phyloP scores from a whole-genome alignment of 73 alveolate species.

The Stentor roeselii region DNA sequence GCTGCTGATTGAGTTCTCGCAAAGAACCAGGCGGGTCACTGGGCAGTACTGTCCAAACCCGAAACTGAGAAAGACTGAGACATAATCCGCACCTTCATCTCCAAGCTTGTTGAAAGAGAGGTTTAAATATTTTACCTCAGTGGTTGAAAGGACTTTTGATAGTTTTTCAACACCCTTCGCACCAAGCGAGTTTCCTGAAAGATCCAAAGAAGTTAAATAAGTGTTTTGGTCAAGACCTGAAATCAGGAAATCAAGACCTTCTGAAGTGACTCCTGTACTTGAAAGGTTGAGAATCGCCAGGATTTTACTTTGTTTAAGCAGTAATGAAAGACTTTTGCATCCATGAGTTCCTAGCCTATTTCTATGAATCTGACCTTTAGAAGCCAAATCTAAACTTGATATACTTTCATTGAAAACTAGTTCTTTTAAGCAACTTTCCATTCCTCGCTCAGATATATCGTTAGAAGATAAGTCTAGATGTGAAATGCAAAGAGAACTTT shows the following conservation, averaged over 20 bases:
- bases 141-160: not conserved
- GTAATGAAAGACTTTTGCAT: constrained; percentile 9
- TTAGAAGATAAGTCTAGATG: constrained; percentile 39
- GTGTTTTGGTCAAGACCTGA: constrained; percentile 29
- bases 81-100: constrained; percentile 19
- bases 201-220: constrained; percentile 37
- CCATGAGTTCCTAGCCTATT: constrained; percentile 39
- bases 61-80: not conserved
- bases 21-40: constrained; percentile 28
- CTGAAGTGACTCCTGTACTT: constrained; percentile 25
- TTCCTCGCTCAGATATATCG: constrained; percentile 43
- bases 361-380: constrained; percentile 44
- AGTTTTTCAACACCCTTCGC: constrained; percentile 19
- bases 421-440: constrained; percentile 20
- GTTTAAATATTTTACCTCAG: not conserved
- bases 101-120: not conserved
- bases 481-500: not conserved
- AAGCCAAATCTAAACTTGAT: constrained; percentile 33
- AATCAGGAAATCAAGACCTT: constrained; percentile 35
- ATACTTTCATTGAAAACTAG: constrained; percentile 21
- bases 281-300: constrained; percentile 29
- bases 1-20: constrained; percentile 35
- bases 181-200: constrained; percentile 28
- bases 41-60: not conserved
- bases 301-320: constrained; percentile 31